A percentile compares a stretch with the other conserved stretches of the same genome.
These are phyloP conservation scores for Metschnikowia shivogae DNA, from an alignment of 805 yeast species.

Conservation along the genomic window DNA sequence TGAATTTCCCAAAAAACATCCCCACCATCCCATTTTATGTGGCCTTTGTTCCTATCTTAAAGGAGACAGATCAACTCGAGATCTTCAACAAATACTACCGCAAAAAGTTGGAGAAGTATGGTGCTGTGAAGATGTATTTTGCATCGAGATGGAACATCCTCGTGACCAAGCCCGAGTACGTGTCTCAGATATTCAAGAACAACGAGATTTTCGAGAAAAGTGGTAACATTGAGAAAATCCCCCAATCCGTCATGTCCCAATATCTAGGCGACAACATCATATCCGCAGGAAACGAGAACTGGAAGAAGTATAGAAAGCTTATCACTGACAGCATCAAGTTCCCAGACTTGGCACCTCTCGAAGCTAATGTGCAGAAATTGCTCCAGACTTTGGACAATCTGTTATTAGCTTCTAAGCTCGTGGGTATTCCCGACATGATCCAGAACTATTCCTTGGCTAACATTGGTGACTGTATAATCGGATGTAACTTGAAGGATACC, in stretches of 20 bases:
- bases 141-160: slow-evolving; percentile 61
- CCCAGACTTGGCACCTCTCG: slow-evolving; percentile 39
- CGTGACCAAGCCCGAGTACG: slow-evolving; percentile 45
- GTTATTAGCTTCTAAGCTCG: slow-evolving; percentile 4
- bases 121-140: slow-evolving; percentile 57
- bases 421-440: slow-evolving; percentile 28
- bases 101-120: slow-evolving; percentile 45
- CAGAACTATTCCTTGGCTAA: slow-evolving; percentile 48
- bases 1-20: slow-evolving; percentile 47
- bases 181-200: slow-evolving; percentile 44
- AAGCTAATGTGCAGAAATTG: slow-evolving; percentile 34
- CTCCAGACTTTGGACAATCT: slow-evolving; percentile 21
- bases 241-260: slow-evolving; percentile 48
- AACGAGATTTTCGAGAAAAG: slow-evolving; percentile 52
- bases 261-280: slow-evolving; percentile 61
- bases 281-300: slow-evolving; percentile 51
- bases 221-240: slow-evolving; percentile 57
- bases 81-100: slow-evolving; percentile 42
- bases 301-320: slow-evolving; percentile 47
- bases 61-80: slow-evolving; percentile 45
- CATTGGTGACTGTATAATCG: slow-evolving; percentile 47
- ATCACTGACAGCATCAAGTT: slow-evolving; percentile 48
- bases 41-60: slow-evolving; percentile 43
- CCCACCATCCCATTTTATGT: slow-evolving; percentile 64
- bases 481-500: slow-evolving; percentile 43